Evolutionary conservation across 192 early-diverging fungal genomes (phyloP).

Genomic region (Podila verticillata): DNA sequence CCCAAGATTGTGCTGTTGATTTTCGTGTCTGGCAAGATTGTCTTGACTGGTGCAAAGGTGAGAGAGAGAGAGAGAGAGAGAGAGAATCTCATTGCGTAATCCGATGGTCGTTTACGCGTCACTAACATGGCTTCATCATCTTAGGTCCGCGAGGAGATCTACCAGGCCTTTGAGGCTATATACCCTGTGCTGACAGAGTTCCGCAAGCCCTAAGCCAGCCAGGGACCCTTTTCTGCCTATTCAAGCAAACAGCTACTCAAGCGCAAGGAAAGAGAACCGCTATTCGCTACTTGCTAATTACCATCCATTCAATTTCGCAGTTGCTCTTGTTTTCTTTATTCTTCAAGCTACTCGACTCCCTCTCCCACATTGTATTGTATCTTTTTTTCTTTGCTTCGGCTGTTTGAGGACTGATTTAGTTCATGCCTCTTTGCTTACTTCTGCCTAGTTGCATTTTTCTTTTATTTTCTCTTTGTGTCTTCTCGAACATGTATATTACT

Average conservation of each 20-base stretch:
- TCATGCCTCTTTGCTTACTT: background rate
- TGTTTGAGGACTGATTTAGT: background rate
- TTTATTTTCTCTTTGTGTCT: slow-evolving; percentile 5
- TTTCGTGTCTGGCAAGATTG: slow-evolving; percentile 99
- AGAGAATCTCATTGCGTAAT: too few species aligned
- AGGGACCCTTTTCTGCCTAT: background rate
- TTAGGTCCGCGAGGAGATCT: slow-evolving; percentile 91
- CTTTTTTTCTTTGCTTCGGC: slow-evolving; percentile 6
- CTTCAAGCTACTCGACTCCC: too few species aligned
- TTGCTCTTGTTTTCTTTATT: too few species aligned
- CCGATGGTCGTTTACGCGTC: background rate
- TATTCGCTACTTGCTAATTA: background rate
- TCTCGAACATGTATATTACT: background rate
- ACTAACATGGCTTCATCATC: background rate
- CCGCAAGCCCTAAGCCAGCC: slow-evolving; percentile 70
- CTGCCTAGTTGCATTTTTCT: background rate
- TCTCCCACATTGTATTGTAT: background rate
- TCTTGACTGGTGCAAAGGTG: slow-evolving; percentile 98
- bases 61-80: background rate
- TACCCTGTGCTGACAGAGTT: slow-evolving; percentile 96
- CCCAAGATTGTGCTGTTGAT: slow-evolving; percentile 99
- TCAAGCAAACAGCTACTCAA: background rate
- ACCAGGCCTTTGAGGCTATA: slow-evolving; percentile 97
- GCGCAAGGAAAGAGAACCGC: background rate
- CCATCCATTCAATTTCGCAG: too few species aligned